A percentile compares a stretch with the other conserved stretches of the same genome.
Evolutionary conservation across 345 rosid genomes (phyloP).

Genomic region (Eucalyptus pauciflora): DNA sequence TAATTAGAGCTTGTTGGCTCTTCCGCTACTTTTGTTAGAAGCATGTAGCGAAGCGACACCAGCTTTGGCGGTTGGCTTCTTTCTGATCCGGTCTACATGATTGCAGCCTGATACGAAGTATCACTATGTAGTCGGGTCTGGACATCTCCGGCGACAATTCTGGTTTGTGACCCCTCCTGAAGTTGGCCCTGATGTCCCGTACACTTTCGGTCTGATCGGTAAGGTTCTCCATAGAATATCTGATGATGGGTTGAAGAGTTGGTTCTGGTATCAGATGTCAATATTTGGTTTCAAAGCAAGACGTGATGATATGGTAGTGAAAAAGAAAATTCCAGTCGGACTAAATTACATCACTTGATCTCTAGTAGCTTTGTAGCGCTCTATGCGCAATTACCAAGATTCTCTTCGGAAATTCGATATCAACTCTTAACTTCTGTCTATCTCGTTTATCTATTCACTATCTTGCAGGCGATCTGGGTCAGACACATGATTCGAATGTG

Average conservation of each 20-base stretch:
- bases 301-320: not conserved
- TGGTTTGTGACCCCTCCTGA: conserved; percentile 35
- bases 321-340: not conserved
- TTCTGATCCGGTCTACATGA: not conserved
- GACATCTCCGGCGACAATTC: conserved; percentile 15
- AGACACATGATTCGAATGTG: conserved; percentile 26
- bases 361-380: not conserved
- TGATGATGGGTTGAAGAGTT: not conserved
- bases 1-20: not conserved
- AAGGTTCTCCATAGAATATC: not conserved
- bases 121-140: conserved; percentile 17
- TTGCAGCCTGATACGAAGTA: conserved; percentile 28
- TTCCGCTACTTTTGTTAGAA: not conserved
- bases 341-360: not conserved
- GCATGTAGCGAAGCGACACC: not conserved
- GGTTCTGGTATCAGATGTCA: not conserved
- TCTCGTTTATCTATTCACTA: not conserved
- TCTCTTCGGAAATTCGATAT: not conserved
- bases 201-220: conserved; percentile 36
- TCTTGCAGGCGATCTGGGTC: conserved; percentile 31
- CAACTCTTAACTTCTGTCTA: not conserved
- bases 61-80: not conserved
- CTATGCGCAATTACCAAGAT: not conserved
- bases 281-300: not conserved
- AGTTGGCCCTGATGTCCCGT: conserved; percentile 24